These are phyloP conservation scores for Francoa sonchifolia DNA, from an alignment of 441 rosid genomes.

Conservation along the genomic window DNA sequence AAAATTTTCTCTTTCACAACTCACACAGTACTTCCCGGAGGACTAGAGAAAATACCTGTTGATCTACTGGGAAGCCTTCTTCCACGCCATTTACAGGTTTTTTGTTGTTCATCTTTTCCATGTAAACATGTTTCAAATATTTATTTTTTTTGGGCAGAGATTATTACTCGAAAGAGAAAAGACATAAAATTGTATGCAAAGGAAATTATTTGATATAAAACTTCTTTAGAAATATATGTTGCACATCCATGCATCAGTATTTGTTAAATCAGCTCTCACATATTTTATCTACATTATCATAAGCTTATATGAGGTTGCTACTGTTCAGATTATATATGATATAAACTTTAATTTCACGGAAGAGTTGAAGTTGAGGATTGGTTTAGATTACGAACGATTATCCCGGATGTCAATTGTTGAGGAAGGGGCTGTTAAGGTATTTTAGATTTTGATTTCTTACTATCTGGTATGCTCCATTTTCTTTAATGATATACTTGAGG, in stretches of 20 bases:
- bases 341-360: slow-evolving; percentile 35
- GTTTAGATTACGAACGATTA: slow-evolving; percentile 34
- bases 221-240: no score
- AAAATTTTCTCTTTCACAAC: slow-evolving; percentile 39
- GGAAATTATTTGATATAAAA: no score
- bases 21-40: slow-evolving; percentile 38
- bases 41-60: slow-evolving; percentile 38
- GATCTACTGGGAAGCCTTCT: slow-evolving; percentile 36
- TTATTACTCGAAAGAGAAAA: no score
- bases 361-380: slow-evolving; percentile 37
- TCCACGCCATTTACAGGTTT: slow-evolving; percentile 47
- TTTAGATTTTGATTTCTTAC: no score
- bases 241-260: no score
- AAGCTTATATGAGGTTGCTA: neutral
- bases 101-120: slow-evolving; percentile 5
- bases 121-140: slow-evolving; percentile 1
- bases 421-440: slow-evolving; percentile 49
- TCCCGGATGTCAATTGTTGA: slow-evolving; percentile 44
- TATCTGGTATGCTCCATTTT: no score
- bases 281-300: slow-evolving; percentile 3
- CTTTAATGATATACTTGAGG: no score
- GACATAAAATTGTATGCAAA: no score
- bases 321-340: slow-evolving; percentile 36
- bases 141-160: slow-evolving; percentile 2
- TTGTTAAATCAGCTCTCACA: no score